Conservation (phyloP, 2,329 filamentous ascomycete genomes). For the Dothiorella sarmentorum region DNA sequence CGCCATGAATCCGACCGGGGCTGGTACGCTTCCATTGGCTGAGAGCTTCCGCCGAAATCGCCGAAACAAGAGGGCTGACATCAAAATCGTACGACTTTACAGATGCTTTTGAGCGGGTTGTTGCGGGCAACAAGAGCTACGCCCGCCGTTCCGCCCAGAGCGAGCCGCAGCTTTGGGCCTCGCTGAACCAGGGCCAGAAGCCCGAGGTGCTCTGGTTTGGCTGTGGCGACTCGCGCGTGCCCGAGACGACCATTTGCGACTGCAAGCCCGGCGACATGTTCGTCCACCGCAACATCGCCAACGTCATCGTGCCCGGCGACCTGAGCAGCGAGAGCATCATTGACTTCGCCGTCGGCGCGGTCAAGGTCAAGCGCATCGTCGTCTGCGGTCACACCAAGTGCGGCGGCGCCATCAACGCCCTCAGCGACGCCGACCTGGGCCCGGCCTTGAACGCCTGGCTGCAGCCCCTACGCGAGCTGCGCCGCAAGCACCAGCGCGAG, state of each 20-base stretch:
- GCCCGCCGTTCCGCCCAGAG: slow-evolving; percentile 61
- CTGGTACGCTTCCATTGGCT: slow-evolving; percentile 15
- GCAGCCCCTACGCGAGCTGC: slow-evolving; percentile 52
- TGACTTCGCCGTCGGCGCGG: slow-evolving; percentile 70
- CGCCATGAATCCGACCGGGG: slow-evolving; percentile 9
- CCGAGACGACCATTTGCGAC: slow-evolving; percentile 76
- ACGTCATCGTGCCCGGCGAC: slow-evolving; percentile 72
- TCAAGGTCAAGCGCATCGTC: slow-evolving; percentile 64
- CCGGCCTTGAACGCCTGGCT: slow-evolving; percentile 59
- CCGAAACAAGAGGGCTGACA: slow-evolving; percentile 15
- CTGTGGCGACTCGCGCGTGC: slow-evolving; percentile 80
- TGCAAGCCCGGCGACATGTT: slow-evolving; percentile 81
- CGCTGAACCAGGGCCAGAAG: slow-evolving; percentile 63
- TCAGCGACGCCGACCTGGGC: slow-evolving; percentile 56
- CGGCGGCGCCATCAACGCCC: slow-evolving; percentile 55
- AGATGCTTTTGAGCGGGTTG: slow-evolving; percentile 60
- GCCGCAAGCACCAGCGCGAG: slow-evolving; percentile 51
- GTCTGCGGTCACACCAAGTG: slow-evolving; percentile 61
- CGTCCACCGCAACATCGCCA: slow-evolving; percentile 87
- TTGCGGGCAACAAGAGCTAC: slow-evolving; percentile 70
- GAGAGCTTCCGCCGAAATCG: neutral
- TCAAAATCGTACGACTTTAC: slow-evolving; percentile 17
- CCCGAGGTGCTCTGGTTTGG: slow-evolving; percentile 76
- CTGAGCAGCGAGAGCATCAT: slow-evolving; percentile 72
- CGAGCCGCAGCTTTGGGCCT: slow-evolving; percentile 69